A percentile compares a stretch with the other conserved stretches of the same genome.
These are phyloP conservation scores for Fusarium oxysporum DNA, from an alignment of 2,329 filamentous ascomycete genomes.

Conservation along the genomic window DNA sequence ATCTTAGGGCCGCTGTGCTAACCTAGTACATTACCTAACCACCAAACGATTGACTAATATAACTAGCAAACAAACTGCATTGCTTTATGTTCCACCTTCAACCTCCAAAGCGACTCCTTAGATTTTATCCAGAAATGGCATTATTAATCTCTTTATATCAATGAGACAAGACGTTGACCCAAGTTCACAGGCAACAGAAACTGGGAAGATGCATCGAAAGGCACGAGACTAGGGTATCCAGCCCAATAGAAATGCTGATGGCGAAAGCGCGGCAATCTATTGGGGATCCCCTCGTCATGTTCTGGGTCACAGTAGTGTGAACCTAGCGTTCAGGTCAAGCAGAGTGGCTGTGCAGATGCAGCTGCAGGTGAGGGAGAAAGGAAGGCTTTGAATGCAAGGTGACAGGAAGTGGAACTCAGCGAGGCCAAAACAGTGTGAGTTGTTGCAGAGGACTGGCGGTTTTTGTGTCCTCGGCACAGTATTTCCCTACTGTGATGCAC, in stretches of 20 bases:
- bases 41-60: neutral
- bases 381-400: constrained; percentile 15
- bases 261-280: neutral
- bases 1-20: neutral
- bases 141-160: no score
- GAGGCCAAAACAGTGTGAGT: neutral
- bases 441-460: neutral
- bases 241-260: constrained; percentile 6
- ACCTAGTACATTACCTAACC: neutral
- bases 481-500: neutral
- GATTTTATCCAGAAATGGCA: neutral
- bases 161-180: neutral
- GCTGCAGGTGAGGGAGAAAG: constrained; percentile 27
- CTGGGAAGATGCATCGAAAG: constrained; percentile 2
- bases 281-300: neutral
- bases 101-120: neutral
- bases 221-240: neutral
- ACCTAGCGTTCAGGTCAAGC: constrained; percentile 31
- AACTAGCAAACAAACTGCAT: neutral
- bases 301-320: constrained; percentile 11
- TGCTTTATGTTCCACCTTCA: neutral
- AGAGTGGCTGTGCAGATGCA: constrained; percentile 38
- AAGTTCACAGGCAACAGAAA: neutral
- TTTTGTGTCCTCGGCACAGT: neutral
- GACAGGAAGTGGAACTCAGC: neutral